A percentile compares a stretch with the other conserved stretches of the same genome.
Evolutionary conservation across 192 early-diverging fungal species (phyloP).

Genomic region (Bifiguratus adelaidae): DNA sequence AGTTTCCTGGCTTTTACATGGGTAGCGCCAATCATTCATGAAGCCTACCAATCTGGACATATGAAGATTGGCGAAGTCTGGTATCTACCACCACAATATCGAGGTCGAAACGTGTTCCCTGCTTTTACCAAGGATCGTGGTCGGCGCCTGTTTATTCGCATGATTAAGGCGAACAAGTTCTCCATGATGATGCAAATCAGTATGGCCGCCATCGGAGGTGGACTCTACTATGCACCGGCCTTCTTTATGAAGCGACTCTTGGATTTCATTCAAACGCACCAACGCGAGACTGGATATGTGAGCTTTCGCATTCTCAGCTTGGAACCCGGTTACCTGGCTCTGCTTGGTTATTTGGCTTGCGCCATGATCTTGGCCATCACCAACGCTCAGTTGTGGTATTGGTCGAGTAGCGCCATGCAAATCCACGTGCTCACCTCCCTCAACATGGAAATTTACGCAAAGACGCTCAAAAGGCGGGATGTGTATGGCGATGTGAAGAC

Average conservation of each 20-base stretch:
- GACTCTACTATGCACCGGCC: conserved; percentile 17
- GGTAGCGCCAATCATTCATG: conserved; percentile 12
- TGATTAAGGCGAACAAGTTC: conserved; percentile 12
- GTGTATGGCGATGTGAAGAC: conserved; percentile 27
- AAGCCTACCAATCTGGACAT: neutral
- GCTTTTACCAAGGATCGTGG: conserved; percentile 9
- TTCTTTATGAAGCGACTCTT: conserved; percentile 18
- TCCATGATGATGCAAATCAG: conserved; percentile 10
- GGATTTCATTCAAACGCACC: conserved; percentile 12
- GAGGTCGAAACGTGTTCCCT: conserved; percentile 16
- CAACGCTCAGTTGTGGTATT: conserved; percentile 15
- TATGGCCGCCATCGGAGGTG: conserved; percentile 1
- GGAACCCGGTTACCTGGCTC: conserved; percentile 37
- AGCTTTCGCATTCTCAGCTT: neutral
- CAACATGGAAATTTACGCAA: conserved; percentile 45
- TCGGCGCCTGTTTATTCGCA: conserved; percentile 9
- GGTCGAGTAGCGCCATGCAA: conserved; percentile 6
- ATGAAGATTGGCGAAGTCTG: conserved; percentile 12
- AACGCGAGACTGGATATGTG: neutral
- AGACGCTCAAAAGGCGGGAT: conserved; percentile 47
- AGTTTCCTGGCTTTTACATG: conserved; percentile 11
- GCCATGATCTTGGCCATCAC: conserved; percentile 34
- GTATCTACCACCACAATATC: conserved; percentile 9
- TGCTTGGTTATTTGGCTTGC: conserved; percentile 41
- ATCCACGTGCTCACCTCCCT: conserved; percentile 13